Percentiles rank a stretch among this genome's conserved stretches.
phyloP scores from a whole-genome alignment of 768 basidiomycete genomes.

The Tricholoma saponaceum region DNA sequence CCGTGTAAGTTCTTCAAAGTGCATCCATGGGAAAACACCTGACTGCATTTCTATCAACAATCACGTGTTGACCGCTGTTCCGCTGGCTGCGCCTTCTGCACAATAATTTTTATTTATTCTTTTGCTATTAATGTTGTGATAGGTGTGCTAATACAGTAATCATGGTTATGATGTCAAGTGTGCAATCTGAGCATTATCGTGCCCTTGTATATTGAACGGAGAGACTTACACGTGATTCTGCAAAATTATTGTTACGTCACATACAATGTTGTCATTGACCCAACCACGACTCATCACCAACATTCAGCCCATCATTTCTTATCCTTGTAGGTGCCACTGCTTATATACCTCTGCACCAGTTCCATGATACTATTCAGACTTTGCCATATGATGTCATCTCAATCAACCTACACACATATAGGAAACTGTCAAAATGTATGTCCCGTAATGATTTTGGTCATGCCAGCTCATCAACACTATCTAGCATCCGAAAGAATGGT shows the following conservation, averaged over 20 bases:
- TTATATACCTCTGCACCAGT: neutral
- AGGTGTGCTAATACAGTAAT: no score
- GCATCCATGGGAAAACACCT: neutral
- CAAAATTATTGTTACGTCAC: neutral
- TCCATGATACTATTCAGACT: neutral
- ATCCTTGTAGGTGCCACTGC: neutral
- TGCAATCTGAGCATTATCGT: no score
- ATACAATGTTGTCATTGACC: neutral
- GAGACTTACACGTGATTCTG: neutral
- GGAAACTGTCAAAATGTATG: neutral
- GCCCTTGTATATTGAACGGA: no score
- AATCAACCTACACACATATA: neutral
- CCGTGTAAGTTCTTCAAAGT: constrained; percentile 43
- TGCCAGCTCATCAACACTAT: neutral
- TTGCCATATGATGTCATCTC: neutral
- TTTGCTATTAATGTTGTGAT: neutral
- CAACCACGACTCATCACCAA: neutral
- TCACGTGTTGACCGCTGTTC: constrained; percentile 40
- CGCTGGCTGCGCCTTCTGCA: constrained; percentile 1
- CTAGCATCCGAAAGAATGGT: neutral
- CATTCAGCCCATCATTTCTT: neutral
- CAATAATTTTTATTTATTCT: neutral
- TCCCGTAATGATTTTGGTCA: neutral
- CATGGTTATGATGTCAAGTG: no score
- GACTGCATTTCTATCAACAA: constrained; percentile 70